Evolutionary conservation across 2,329 filamentous ascomycete genomes (phyloP).

Genomic region (Coniochaeta sp.): DNA sequence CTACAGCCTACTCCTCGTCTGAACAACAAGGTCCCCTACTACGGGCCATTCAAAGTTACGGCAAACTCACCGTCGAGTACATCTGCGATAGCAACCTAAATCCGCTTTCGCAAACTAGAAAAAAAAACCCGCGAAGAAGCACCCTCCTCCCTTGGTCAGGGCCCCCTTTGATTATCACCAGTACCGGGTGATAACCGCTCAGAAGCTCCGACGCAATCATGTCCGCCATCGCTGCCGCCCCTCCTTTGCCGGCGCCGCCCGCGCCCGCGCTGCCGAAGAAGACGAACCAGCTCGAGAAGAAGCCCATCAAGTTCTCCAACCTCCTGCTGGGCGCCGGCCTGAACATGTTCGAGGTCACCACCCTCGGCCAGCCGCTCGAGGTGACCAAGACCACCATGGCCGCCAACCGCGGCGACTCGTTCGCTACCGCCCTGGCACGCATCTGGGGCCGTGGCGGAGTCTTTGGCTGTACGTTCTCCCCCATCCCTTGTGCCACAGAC

Average conservation of each 20-base stretch:
- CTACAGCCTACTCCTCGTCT: background rate
- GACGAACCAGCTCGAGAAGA: constrained; percentile 73
- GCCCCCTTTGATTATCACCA: constrained; percentile 49
- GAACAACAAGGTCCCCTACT: background rate
- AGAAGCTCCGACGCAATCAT: constrained; percentile 38
- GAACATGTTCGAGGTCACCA: constrained; percentile 86
- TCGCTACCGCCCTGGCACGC: constrained; percentile 71
- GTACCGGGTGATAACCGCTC: constrained; percentile 8
- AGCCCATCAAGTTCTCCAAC: constrained; percentile 99
- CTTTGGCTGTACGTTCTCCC: constrained; percentile 70
- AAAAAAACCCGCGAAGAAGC: constrained; percentile 79
- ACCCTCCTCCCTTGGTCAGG: constrained; percentile 97
- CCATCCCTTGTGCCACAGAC: background rate
- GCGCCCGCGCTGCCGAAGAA: constrained; percentile 19
- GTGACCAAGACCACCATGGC: constrained; percentile 99
- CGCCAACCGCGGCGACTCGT: constrained; percentile 85
- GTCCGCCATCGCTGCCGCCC: constrained; percentile 48
- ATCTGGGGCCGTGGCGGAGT: constrained; percentile 93
- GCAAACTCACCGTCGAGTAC: background rate
- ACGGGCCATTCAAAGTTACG: background rate
- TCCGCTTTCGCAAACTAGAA: no score
- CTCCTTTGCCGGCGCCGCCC: constrained; percentile 40
- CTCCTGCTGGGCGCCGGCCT: constrained; percentile 87
- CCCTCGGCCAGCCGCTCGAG: constrained; percentile 75
- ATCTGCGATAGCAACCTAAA: background rate